These are phyloP conservation scores for Ehretia macrophylla DNA, from an alignment of 257 asterid genomes.

Conservation along the genomic window DNA sequence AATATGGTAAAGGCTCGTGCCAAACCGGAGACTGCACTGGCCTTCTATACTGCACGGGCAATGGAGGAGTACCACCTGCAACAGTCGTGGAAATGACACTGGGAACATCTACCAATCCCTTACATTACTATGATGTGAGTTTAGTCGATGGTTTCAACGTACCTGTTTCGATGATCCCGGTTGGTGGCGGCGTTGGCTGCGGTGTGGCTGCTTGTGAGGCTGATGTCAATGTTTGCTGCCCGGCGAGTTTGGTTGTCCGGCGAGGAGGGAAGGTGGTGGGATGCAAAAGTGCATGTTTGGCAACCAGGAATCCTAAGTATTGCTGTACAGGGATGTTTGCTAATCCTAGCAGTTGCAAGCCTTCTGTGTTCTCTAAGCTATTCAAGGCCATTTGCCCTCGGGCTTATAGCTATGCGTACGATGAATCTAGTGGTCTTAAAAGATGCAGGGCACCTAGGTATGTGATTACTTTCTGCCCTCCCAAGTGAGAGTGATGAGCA, in stretches of 20 bases:
- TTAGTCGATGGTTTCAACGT: constrained; percentile 77
- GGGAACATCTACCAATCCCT: constrained; percentile 38
- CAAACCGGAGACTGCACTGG: constrained; percentile 78
- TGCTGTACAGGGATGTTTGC: constrained; percentile 60
- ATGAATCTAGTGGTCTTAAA: constrained; percentile 50
- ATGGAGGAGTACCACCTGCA: constrained; percentile 64
- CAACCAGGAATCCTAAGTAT: constrained; percentile 28
- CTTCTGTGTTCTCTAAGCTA: constrained; percentile 36
- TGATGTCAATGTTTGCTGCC: constrained; percentile 54
- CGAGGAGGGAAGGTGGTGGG: constrained; percentile 47
- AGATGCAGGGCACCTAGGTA: constrained; percentile 50
- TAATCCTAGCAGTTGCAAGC: constrained; percentile 32
- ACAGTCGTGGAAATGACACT: constrained; percentile 77
- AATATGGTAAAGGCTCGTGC: constrained; percentile 51
- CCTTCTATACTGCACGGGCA: constrained; percentile 45
- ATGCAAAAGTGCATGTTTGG: constrained; percentile 70
- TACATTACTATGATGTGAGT: constrained; percentile 77
- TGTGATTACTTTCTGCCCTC: constrained; percentile 65
- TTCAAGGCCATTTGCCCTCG: constrained; percentile 67
- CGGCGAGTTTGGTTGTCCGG: constrained; percentile 41
- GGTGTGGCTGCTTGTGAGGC: constrained; percentile 73
- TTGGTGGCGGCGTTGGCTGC: constrained; percentile 41
- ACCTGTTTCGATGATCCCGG: constrained; percentile 64
- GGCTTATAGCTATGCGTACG: constrained; percentile 58
- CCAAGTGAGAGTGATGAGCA: constrained; percentile 10